Percentiles rank a stretch among this genome's conserved stretches.
These are phyloP conservation scores for Gossypium thurberi DNA, from an alignment of 345 rosid genomes.

Conservation along the genomic window DNA sequence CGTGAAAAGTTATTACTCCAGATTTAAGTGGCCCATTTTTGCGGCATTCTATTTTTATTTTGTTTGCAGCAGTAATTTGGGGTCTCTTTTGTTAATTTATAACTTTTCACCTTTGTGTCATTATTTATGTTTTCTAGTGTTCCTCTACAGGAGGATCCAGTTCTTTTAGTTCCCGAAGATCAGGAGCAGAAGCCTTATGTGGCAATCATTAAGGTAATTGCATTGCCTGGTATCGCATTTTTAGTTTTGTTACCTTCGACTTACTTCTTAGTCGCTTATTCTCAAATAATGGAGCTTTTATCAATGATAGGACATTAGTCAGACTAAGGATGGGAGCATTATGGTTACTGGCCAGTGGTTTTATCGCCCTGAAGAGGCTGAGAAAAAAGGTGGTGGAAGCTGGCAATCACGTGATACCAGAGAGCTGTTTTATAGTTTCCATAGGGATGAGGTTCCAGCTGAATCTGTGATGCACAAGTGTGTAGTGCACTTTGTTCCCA, in stretches of 20 bases:
- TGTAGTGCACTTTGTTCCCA: constrained; percentile 88
- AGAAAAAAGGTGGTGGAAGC: constrained; percentile 83
- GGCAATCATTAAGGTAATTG: constrained; percentile 87
- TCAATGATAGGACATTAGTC: constrained; percentile 62
- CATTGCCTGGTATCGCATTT: neutral
- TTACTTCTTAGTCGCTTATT: neutral
- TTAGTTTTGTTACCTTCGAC: neutral
- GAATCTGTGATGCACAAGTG: constrained; percentile 99
- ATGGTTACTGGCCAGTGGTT: constrained; percentile 98
- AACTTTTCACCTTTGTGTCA: neutral
- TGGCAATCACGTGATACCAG: constrained; percentile 86
- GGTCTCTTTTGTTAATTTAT: neutral
- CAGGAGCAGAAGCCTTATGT: constrained; percentile 84
- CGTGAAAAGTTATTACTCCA: neutral
- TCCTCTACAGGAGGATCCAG: constrained; percentile 80
- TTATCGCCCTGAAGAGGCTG: constrained; percentile 98
- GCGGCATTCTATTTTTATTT: neutral
- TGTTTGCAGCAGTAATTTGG: neutral
- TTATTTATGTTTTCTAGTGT: constrained; percentile 2
- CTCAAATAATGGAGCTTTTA: constrained; percentile 9
- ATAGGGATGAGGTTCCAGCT: constrained; percentile 92
- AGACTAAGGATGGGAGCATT: constrained; percentile 49
- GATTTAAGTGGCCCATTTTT: neutral
- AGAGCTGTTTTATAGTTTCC: constrained; percentile 91
- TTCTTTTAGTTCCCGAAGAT: constrained; percentile 84